Conservation (phyloP, 106 monocot species). For the Alisma plantagoaquatica region DNA sequence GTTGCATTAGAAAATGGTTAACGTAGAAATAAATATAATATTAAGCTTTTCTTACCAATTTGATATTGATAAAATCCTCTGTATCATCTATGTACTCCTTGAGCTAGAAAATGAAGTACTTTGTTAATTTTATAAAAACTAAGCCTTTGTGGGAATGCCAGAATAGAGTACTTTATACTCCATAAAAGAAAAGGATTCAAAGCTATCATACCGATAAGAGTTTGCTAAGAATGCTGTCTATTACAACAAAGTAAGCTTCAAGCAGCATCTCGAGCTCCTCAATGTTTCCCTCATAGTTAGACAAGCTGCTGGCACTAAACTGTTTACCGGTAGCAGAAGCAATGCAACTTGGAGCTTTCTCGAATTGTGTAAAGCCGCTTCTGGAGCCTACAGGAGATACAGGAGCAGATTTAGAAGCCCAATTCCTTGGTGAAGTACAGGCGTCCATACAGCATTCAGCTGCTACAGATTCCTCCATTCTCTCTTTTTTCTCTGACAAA, state of each 20-base stretch:
- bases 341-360: constrained; percentile 6
- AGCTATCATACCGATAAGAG: constrained; percentile 32
- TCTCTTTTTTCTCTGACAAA: constrained; percentile 35
- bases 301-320: constrained; percentile 19
- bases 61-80: constrained; percentile 63
- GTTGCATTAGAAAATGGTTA: not conserved
- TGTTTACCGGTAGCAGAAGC: constrained; percentile 11
- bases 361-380: constrained; percentile 7
- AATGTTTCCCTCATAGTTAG: constrained; percentile 15
- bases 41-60: constrained; percentile 22
- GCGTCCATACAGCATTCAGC: constrained; percentile 2
- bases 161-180: too few relatives aligned
- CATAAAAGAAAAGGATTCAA: not conserved
- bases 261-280: constrained; percentile 59
- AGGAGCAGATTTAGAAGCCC: constrained; percentile 26
- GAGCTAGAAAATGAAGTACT: not conserved
- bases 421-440: not conserved
- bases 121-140: not conserved
- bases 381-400: constrained; percentile 32
- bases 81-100: constrained; percentile 58
- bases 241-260: constrained; percentile 53
- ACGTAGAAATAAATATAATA: not conserved
- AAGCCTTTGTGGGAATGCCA: not conserved
- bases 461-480: constrained; percentile 21
- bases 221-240: constrained; percentile 39